A percentile compares a stretch with the other conserved stretches of the same genome.
phyloP scores from a whole-genome alignment of 768 basidiomycete genomes.

The Rhodosporidiobolus odoratus region DNA sequence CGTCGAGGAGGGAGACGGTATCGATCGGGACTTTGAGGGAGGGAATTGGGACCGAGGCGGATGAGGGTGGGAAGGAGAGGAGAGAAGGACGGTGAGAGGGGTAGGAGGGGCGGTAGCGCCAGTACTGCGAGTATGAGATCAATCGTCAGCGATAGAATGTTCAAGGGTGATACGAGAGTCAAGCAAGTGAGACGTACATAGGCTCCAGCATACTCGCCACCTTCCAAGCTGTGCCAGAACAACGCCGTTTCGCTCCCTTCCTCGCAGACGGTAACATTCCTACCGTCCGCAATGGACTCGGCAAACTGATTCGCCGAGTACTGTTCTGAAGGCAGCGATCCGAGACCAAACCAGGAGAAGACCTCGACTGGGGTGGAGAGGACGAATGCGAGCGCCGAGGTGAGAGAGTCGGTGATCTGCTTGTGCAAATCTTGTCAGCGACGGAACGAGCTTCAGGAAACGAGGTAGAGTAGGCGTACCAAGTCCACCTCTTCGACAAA shows the following conservation, averaged over 20 bases:
- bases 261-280: slow-evolving; percentile 1
- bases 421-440: neutral
- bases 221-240: slow-evolving; percentile 17
- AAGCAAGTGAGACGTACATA: slow-evolving; percentile 7
- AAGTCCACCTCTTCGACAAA: slow-evolving; percentile 25
- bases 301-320: slow-evolving; percentile 21
- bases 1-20: slow-evolving; percentile 28
- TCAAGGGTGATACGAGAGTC: neutral
- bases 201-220: slow-evolving; percentile 13
- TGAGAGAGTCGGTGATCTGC: slow-evolving; percentile 19
- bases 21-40: neutral
- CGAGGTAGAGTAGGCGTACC: neutral
- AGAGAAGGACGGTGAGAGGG: neutral
- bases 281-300: slow-evolving; percentile 26
- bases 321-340: slow-evolving; percentile 15
- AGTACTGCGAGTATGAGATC: neutral
- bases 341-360: slow-evolving; percentile 31
- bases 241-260: slow-evolving; percentile 16
- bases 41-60: neutral
- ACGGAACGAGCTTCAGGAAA: too few species aligned
- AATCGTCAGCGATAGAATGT: neutral
- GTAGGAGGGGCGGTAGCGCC: slow-evolving; percentile 9
- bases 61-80: neutral
- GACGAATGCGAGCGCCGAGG: slow-evolving; percentile 21
- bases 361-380: slow-evolving; percentile 25